Base-by-base conservation (phyloP, 345 rosid genomes). In the Kandelia obovata region DNA sequence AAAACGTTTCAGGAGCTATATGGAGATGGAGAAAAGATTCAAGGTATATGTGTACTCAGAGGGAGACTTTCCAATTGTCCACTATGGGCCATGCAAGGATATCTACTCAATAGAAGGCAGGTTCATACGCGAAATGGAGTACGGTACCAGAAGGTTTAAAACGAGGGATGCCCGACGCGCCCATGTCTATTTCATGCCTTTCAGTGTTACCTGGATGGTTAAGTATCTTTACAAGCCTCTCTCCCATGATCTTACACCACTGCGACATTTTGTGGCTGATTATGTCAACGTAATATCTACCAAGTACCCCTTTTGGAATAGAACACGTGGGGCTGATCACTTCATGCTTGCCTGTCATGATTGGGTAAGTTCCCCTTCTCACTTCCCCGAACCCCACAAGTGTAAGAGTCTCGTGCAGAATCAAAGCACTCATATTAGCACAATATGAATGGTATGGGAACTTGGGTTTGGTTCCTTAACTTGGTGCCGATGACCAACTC, bases 291-390 rank as follows among this genome's bases (percentile, higher is more conserved):
- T 82, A 56, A 56, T 94, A 10, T 89, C 98, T 17, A 73, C 76
- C 62, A 89, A 85, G 71, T 73, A 88, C 67, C 92, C 92, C 31
- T 91, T 83, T 52, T 91, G 97, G 97, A 91, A 91, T 70, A 79
- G 83, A 62, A 85, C 89, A 55, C 78, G 61, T 64, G 95, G 95
- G 4, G 94, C 97, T 65, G 95, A 88, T 73, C 95, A 91, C 73
- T 88, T 91, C 88, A 88, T 88, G 97, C 91, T 91, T 73, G 86
- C 95, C 16, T 88, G 97, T 62, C 97, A 91, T 62, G 97, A 88
- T 76, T 91, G 95, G 97, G 97, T 91, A 53, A 75, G 81, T 79
- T 11, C 4, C 59, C 13, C 35, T 58, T 51, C 60, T 10, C 46
- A 39, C 46, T 39, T 39, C 15, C 39, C 10, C 39, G 10, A 6